Percentiles rank a stretch among this genome's conserved stretches.
phyloP scores from a whole-genome alignment of 192 early-diverging fungal species.

The Cladochytrium replicatum region DNA sequence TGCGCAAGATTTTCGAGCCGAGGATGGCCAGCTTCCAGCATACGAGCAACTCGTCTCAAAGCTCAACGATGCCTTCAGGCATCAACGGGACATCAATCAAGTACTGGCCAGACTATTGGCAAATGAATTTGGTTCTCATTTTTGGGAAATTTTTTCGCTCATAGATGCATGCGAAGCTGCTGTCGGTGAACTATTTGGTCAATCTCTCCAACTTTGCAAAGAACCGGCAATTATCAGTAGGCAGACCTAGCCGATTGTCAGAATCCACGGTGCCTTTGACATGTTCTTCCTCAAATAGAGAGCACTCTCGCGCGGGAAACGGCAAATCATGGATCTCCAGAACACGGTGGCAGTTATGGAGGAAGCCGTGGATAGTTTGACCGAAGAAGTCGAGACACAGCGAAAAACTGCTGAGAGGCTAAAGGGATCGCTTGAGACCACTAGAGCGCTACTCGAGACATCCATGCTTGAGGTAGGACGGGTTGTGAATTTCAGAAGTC shows the following conservation, averaged over 20 bases:
- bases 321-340: conserved; percentile 30
- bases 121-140: too few species aligned
- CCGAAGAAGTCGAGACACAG: conserved; percentile 16
- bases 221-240: conserved; percentile 19
- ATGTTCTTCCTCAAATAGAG: too few species aligned
- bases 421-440: conserved; percentile 19
- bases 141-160: too few species aligned
- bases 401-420: conserved; percentile 14
- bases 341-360: conserved; percentile 19
- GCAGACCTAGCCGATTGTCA: too few species aligned
- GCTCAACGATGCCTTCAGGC: conserved; percentile 10
- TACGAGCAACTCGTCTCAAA: conserved; percentile 11
- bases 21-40: conserved; percentile 6
- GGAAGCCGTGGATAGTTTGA: conserved; percentile 14
- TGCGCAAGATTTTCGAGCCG: conserved; percentile 2
- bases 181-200: conserved; percentile 30
- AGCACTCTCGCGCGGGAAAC: conserved; percentile 12
- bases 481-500: not conserved
- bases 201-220: conserved; percentile 34
- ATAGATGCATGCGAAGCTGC: conserved; percentile 27
- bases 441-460: conserved; percentile 14
- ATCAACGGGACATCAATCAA: too few species aligned
- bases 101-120: too few species aligned
- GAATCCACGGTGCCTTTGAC: too few species aligned
- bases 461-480: conserved; percentile 26